phyloP scores from a whole-genome alignment of 1,139 yeast genomes.

The Nadsonia commutata region DNA sequence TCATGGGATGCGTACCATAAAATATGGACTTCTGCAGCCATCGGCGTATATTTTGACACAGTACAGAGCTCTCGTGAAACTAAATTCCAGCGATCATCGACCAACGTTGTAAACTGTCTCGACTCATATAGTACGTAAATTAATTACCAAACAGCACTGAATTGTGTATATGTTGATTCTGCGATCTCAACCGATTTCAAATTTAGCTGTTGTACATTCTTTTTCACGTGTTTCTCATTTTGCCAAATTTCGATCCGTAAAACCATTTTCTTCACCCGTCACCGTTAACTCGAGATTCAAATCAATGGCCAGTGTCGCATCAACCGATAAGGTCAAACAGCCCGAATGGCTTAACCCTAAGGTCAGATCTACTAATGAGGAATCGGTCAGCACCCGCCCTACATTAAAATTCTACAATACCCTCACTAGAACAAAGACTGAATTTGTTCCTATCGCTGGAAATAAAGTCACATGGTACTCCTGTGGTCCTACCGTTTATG shows the following conservation, averaged over 20 bases:
- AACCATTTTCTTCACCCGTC: background rate
- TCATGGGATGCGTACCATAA: too few relatives aligned
- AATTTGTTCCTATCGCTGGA: conserved; percentile 46
- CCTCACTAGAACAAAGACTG: conserved; percentile 67
- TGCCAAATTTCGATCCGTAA: background rate
- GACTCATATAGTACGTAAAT: too few relatives aligned
- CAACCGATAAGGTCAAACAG: conserved; percentile 10
- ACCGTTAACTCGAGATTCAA: background rate
- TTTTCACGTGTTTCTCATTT: background rate
- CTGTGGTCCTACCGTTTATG: conserved; percentile 99
- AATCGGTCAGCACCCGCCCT: conserved; percentile 9
- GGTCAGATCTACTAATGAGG: conserved; percentile 1
- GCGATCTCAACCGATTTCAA: background rate
- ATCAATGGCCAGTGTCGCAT: conserved; percentile 5
- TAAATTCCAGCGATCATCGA: too few relatives aligned
- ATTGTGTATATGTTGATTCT: background rate
- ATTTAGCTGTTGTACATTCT: background rate
- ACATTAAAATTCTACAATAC: conserved; percentile 54
- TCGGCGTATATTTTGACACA: too few relatives aligned
- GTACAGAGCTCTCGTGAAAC: too few relatives aligned
- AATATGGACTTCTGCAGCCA: too few relatives aligned
- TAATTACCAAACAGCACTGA: too few relatives aligned
- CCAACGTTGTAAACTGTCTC: too few relatives aligned
- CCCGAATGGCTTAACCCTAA: conserved; percentile 15
- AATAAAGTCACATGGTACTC: conserved; percentile 83